Evolutionary conservation across 2,329 filamentous ascomycete species (phyloP), one percentile per base, ranked within the genome.

Genomic region (Drechslerella dactyloides): DNA sequence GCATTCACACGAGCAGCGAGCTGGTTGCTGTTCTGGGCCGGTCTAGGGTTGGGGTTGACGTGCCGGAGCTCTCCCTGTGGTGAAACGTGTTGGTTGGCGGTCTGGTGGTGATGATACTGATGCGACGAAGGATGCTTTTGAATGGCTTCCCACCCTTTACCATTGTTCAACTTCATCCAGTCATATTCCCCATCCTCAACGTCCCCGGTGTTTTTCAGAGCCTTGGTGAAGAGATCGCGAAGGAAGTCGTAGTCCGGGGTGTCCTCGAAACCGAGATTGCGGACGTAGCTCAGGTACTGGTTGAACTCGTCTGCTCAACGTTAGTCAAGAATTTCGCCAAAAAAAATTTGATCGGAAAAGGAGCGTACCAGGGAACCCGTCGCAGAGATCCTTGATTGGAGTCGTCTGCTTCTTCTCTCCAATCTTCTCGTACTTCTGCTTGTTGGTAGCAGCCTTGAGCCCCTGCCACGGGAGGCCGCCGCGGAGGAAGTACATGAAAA

Each of bases 371-470:
- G 94, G 93, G 82, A 96, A 97, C 57, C 91, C 90, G 77, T 97
- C 93, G 79, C 93, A 97, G 15, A 99, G 86, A 77, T 99, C 94
- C 83, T 97, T 96, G 82, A 99, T 96, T 3, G 87, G 86, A 21
- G 94, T 97, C 0, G 93, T 97, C 83, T 97, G 94, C 84, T 99
- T 99, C 89, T 99, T 97, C 84, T 99, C 93, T 51, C 94, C 94
- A 81, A 99, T 99, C 85, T 97, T 97, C 83, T 99, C 94, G 80
- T 99, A 99, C 83, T 99, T 99, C 80, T 99, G 94, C 86, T 99
- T 89, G 81, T 89, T 89, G 52, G 87, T 89, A 30, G 87, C 87
- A 79, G 87, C 87, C 82, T 90, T 90, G 74, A 90, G 82, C 8
- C 87, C 87, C 78, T 90, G 87, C 87, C 88, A 90, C 37, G 88